Percentiles rank a stretch among this genome's conserved stretches.
phyloP scores from a whole-genome alignment of 306 rosid genomes.

The Dalbergia cultrata region DNA sequence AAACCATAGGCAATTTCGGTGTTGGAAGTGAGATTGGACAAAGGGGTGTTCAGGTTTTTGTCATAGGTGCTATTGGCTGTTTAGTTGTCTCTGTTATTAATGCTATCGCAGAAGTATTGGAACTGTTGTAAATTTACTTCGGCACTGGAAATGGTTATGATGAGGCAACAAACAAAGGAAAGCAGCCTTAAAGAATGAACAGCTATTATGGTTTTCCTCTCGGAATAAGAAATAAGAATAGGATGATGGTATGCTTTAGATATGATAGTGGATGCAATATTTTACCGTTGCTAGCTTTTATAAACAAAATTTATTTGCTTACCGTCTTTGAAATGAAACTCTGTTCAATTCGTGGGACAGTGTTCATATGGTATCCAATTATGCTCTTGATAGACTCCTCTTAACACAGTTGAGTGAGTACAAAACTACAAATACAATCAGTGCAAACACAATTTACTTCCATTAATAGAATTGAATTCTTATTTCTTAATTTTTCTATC shows the following conservation, averaged over 20 bases:
- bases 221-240: background rate
- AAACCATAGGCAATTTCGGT: constrained; percentile 39
- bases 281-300: background rate
- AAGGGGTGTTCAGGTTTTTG: constrained; percentile 50
- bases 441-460: no score
- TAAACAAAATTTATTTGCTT: background rate
- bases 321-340: background rate
- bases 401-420: no score
- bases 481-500: no score
- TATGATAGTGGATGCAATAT: background rate
- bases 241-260: background rate
- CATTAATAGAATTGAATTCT: no score
- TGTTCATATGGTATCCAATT: no score
- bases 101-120: background rate
- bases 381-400: background rate
- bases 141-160: background rate
- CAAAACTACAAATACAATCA: no score
- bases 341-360: background rate
- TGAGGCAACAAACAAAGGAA: background rate
- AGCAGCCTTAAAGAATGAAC: constrained; percentile 16
- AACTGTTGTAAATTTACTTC: background rate
- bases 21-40: constrained; percentile 40
- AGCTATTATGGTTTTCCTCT: background rate
- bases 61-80: constrained; percentile 45
- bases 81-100: constrained; percentile 46